Evolutionary conservation across 1,284 basidiomycete species (phyloP).

Genomic region (Retiboletus flavoniger): DNA sequence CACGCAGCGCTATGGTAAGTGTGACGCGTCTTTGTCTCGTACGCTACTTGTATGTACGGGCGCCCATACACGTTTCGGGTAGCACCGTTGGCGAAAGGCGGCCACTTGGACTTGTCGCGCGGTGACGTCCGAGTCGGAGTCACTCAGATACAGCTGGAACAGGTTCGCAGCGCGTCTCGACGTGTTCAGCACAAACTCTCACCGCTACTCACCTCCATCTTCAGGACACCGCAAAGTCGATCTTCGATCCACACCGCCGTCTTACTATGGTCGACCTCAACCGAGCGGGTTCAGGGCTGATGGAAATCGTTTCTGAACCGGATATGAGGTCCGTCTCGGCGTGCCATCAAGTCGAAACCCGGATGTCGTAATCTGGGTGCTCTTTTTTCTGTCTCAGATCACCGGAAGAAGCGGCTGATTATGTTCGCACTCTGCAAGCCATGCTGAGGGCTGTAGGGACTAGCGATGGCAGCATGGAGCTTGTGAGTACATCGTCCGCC

Average conservation of each 20-base stretch:
- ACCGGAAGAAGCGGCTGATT: slow-evolving; percentile 89
- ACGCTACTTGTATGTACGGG: background rate
- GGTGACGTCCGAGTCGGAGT: slow-evolving; percentile 65
- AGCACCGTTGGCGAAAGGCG: slow-evolving; percentile 81
- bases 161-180: slow-evolving; percentile 52
- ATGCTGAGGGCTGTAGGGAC: slow-evolving; percentile 82
- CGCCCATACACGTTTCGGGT: background rate
- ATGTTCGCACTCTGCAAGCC: slow-evolving; percentile 83
- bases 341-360: slow-evolving; percentile 8
- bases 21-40: background rate
- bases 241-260: slow-evolving; percentile 56
- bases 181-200: background rate
- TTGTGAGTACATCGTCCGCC: slow-evolving; percentile 49
- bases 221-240: slow-evolving; percentile 94
- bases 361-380: background rate
- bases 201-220: slow-evolving; percentile 3
- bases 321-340: slow-evolving; percentile 69
- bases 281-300: slow-evolving; percentile 83
- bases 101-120: slow-evolving; percentile 54
- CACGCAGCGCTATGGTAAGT: slow-evolving; percentile 87
- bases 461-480: slow-evolving; percentile 97
- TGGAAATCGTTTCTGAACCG: slow-evolving; percentile 96
- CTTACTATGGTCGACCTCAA: slow-evolving; percentile 84
- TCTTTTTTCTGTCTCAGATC: slow-evolving; percentile 47
- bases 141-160: slow-evolving; percentile 94